These are phyloP conservation scores for Aspergillus viridinutans DNA, from an alignment of 2,329 filamentous ascomycete genomes.

Conservation along the genomic window DNA sequence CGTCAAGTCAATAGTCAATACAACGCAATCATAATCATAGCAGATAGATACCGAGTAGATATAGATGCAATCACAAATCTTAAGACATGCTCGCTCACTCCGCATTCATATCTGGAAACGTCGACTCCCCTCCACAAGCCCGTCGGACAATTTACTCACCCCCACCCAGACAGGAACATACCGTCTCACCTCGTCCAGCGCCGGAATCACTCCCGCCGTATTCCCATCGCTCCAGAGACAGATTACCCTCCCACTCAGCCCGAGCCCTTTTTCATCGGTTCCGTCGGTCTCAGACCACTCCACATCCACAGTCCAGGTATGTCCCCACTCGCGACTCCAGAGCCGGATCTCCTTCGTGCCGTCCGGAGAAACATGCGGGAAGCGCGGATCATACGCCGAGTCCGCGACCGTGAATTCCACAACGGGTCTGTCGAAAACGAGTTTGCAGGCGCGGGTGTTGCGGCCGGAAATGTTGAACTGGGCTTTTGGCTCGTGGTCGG, in stretches of 20 bases:
- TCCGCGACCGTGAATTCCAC: conserved; percentile 61
- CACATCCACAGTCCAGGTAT: conserved; percentile 71
- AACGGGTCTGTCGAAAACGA: conserved; percentile 68
- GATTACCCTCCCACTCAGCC: conserved; percentile 61
- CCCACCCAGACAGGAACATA: conserved; percentile 78
- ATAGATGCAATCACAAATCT: too few species aligned
- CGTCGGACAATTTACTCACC: conserved; percentile 69
- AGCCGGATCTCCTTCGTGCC: conserved; percentile 68
- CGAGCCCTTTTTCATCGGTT: conserved; percentile 38
- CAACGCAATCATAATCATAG: neutral
- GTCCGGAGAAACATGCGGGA: conserved; percentile 58
- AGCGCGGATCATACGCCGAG: conserved; percentile 58
- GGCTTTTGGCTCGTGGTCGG: conserved; percentile 42
- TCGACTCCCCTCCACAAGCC: conserved; percentile 76
- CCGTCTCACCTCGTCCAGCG: conserved; percentile 71
- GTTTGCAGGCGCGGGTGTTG: conserved; percentile 74
- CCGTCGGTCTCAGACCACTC: conserved; percentile 47
- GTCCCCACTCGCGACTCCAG: conserved; percentile 77
- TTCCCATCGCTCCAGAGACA: conserved; percentile 92
- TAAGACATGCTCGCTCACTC: too few species aligned
- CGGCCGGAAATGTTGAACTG: conserved; percentile 63
- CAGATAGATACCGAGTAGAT: neutral
- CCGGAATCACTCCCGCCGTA: conserved; percentile 65
- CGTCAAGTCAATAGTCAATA: too few species aligned
- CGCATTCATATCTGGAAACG: conserved; percentile 52